Base-by-base conservation (phyloP, 2,329 filamentous ascomycete species). In the Cephalotrichum gorgonifer region DNA sequence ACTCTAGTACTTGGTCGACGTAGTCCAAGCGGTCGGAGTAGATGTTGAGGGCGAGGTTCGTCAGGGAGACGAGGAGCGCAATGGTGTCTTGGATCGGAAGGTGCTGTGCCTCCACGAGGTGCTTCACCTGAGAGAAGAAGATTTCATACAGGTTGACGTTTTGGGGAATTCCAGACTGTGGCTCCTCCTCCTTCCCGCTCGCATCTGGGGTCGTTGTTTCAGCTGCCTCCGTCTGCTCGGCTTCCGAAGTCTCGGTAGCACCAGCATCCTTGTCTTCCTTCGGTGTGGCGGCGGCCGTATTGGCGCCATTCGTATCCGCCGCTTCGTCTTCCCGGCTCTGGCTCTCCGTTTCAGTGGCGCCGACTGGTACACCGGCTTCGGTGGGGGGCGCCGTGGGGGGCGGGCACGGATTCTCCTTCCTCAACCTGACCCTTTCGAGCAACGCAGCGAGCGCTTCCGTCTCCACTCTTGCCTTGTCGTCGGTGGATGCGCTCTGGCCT, bases 111-210 rank as follows among this genome's bases (percentile, higher is more conserved):
- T 89, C 91, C 53, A 97, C 90, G 47, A 98, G 73, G 59, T 91
- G 90, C 61, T 94, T 86, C 53, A 97, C 93, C 65, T 97, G 93
- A 47, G 89, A 85, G 61, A 97, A 95, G 74, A 97, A 98, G 52
- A 97, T 88, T 66, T 97, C 90, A 64, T 97, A 97, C 23, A 98
- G 78, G 66, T 88, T 91, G 51, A 95, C 82, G 58, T 88, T 84
- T 47, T 83, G 76, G 1, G 85, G 83, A 55, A 88, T 86, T 20
- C 79, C 71, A 12, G 54, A 44, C 44, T 55, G 51, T 22, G 56
- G 54, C 6, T 54, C 26, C 22, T 50, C 57, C 14, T 58, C 60
- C 3, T 56, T 53, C 9, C 67, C 65, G 4, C 70, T 63, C 25
- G 69, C 72, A 46, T 80, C 74, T 38, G 70, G 69, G 1, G 70